Evolutionary conservation across 2,329 filamentous ascomycete species (phyloP), one percentile per base, ranked within the genome.

Genomic region (Ophiostoma sp.): DNA sequence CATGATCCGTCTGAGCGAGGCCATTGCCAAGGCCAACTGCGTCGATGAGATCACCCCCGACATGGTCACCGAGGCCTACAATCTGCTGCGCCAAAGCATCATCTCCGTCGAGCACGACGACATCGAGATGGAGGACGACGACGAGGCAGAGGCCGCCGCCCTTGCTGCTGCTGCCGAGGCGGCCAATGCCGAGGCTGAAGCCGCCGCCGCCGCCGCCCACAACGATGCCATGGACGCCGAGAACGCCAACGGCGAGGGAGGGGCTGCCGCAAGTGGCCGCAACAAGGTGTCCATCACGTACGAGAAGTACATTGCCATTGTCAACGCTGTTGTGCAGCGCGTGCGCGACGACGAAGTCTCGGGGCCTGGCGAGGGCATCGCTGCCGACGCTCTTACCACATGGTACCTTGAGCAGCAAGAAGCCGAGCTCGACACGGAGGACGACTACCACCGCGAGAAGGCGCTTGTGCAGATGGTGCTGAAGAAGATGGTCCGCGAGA

Each of bases 101-200:
- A 97, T 99, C 74, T 95, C 91, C 1, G 95, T 99, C 40, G 95
- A 99, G 79, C 95, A 98, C 75, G 95, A 99, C 74, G 95, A 99
- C 74, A 88, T 99, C 16, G 94, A 98, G 75, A 89, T 99, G 70
- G 92, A 97, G 67, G 93, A 93, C 5, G 86, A 89, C 5, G 89
- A 92, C 3, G 68, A 67, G 11, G 47, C 67, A 52, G 47, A 66
- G 62, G 68, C 67, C 9, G 68, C 69, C 11, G 65, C 65, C 14
- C 36, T 67, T 11, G 49, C 65, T 6, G 65, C 65, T 7, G 68
- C 66, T 6, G 68, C 65, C 65, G 55, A 83, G 79, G 60, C 80
- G 79, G n/a, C 79, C 79, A 16, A 81, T 80, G 12, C 80, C 80
- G 3, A 84, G 14, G 65, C 60, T 14, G 83, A 80, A 55, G 79